Conservation (phyloP, 352 stramenopile genomes). For the Phytophthora kernoviae region DNA sequence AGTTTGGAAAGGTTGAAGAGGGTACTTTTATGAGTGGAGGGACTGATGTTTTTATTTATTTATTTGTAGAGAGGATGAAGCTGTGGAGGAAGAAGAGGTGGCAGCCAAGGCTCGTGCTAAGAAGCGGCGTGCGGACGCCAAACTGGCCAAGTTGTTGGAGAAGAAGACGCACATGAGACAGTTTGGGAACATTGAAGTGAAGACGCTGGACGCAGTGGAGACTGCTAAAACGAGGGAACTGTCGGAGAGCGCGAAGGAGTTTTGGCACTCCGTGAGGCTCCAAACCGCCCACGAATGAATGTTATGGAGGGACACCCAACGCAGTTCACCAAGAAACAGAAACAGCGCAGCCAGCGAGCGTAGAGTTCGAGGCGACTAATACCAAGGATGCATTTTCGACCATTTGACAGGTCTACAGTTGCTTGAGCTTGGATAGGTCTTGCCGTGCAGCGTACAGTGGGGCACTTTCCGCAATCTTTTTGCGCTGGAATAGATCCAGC, state of each 20-base stretch:
- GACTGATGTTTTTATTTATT: background rate
- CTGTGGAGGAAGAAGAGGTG: slow-evolving; percentile 45
- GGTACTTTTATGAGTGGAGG: background rate
- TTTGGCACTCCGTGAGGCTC: slow-evolving; percentile 59
- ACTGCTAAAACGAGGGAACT: slow-evolving; percentile 49
- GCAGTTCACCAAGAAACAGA: slow-evolving; percentile 81
- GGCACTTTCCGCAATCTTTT: too few species aligned
- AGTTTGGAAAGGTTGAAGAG: slow-evolving; percentile 8
- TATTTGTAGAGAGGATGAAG: slow-evolving; percentile 58
- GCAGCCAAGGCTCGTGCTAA: slow-evolving; percentile 26
- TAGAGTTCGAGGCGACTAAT: background rate
- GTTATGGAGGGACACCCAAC: slow-evolving; percentile 70
- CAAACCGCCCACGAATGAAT: slow-evolving; percentile 64
- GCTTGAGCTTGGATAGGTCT: too few species aligned
- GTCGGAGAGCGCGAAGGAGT: slow-evolving; percentile 47
- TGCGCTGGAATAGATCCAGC: too few species aligned
- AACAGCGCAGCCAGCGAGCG: slow-evolving; percentile 33
- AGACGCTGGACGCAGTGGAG: slow-evolving; percentile 61
- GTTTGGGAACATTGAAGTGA: slow-evolving; percentile 77
- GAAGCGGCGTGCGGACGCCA: slow-evolving; percentile 30
- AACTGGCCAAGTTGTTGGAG: slow-evolving; percentile 29
- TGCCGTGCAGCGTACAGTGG: too few species aligned
- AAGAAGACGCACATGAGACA: slow-evolving; percentile 74
- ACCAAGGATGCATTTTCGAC: background rate
- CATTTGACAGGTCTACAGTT: background rate